phyloP scores from a whole-genome alignment of 1,284 basidiomycete species.

The Pascua sp. region DNA sequence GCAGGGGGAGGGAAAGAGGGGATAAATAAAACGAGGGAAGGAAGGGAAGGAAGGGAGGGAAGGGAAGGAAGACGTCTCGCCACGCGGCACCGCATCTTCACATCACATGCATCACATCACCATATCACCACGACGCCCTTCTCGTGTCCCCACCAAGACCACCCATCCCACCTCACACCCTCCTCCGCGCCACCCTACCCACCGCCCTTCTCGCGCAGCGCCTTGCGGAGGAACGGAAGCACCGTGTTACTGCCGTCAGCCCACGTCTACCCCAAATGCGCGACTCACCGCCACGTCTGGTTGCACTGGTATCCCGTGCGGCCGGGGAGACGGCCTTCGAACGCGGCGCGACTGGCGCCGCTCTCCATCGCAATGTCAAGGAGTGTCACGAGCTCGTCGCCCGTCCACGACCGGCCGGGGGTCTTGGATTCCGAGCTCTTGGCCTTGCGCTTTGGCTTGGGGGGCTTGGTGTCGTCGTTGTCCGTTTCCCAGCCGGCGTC shows the following conservation, averaged over 20 bases:
- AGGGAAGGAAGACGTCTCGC: too few relatives aligned
- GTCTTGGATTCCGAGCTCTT: background rate
- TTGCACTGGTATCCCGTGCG: conserved; percentile 9
- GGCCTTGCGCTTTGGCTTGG: background rate
- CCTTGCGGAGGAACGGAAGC: conserved; percentile 4
- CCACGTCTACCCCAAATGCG: background rate
- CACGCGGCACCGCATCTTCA: too few relatives aligned
- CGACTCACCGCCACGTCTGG: conserved; percentile 15
- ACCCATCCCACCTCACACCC: too few relatives aligned
- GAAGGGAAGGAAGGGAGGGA: too few relatives aligned
- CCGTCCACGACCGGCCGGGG: conserved; percentile 3
- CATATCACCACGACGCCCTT: too few relatives aligned
- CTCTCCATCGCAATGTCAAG: conserved; percentile 1
- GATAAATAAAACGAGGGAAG: too few relatives aligned
- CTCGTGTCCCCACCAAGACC: too few relatives aligned
- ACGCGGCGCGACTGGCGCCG: background rate
- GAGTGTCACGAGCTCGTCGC: conserved; percentile 6
- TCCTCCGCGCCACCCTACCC: too few relatives aligned
- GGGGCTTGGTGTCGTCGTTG: background rate
- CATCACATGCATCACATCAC: too few relatives aligned
- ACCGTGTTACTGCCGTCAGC: conserved; percentile 9
- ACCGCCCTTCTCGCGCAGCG: conserved; percentile 7
- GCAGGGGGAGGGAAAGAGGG: too few relatives aligned
- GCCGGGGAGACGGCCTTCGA: conserved; percentile 10
- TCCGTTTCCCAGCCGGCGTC: background rate